Evolutionary conservation across 352 stramenopile genomes (phyloP).

Genomic region (Elongisporangium senticosum): DNA sequence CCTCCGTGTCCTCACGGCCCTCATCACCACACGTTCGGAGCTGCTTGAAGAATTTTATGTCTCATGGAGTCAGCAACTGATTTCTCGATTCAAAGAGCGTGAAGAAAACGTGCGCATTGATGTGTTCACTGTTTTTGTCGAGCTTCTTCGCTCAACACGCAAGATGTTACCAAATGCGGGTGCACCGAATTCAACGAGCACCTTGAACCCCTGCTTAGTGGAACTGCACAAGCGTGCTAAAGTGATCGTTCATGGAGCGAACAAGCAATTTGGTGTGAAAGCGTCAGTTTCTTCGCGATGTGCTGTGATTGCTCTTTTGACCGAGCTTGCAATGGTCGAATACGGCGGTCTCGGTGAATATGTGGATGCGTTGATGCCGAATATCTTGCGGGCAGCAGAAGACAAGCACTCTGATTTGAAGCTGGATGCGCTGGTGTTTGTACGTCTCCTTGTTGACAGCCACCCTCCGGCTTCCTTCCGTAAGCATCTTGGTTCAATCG

Average conservation of each 20-base stretch:
- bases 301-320: slow-evolving; percentile 82
- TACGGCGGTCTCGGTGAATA: slow-evolving; percentile 66
- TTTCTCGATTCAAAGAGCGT: slow-evolving; percentile 93
- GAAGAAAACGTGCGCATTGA: slow-evolving; percentile 99
- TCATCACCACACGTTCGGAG: slow-evolving; percentile 88
- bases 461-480: slow-evolving; percentile 81
- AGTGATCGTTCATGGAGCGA: slow-evolving; percentile 64
- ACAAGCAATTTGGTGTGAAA: slow-evolving; percentile 80
- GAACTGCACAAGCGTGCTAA: slow-evolving; percentile 62
- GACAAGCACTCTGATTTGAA: slow-evolving; percentile 94
- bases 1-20: slow-evolving; percentile 89
- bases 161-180: slow-evolving; percentile 34
- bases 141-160: slow-evolving; percentile 81
- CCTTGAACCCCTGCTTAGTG: slow-evolving; percentile 35
- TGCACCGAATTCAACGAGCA: slow-evolving; percentile 6
- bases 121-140: slow-evolving; percentile 93
- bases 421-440: slow-evolving; percentile 92
- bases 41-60: slow-evolving; percentile 82
- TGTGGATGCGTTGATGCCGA: slow-evolving; percentile 71
- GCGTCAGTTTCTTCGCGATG: slow-evolving; percentile 71
- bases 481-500: slow-evolving; percentile 70
- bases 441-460: slow-evolving; percentile 91
- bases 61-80: slow-evolving; percentile 75
- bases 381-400: slow-evolving; percentile 81
- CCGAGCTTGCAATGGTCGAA: slow-evolving; percentile 75